Conservation (phyloP, 176 grass and related monocot genomes). For the Neostapfia colusana region DNA sequence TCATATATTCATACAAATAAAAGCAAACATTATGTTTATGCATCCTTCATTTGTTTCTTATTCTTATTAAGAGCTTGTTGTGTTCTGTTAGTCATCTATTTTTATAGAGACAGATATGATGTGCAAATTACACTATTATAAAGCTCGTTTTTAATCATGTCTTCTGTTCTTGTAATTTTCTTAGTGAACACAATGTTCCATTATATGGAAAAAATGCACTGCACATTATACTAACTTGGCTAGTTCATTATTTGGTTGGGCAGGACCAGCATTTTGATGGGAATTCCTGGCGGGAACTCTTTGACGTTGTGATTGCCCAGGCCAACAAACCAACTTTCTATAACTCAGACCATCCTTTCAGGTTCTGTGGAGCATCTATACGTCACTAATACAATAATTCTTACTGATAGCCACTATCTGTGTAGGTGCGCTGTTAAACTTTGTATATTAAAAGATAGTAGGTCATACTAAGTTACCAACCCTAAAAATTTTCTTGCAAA, state of each 20-base stretch:
- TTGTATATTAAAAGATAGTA: conserved; percentile 21
- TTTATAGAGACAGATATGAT: not conserved
- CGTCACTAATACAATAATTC: not conserved
- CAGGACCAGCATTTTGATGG: conserved; percentile 71
- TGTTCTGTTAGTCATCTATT: not conserved
- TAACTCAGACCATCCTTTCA: conserved; percentile 90
- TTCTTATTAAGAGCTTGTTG: conserved; percentile 9
- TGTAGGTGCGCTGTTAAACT: conserved; percentile 4
- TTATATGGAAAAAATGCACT: too few species aligned
- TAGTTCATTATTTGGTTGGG: conserved; percentile 35
- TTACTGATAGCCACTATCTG: conserved; percentile 15
- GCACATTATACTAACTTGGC: conserved; percentile 1
- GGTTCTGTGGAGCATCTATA: conserved; percentile 50
- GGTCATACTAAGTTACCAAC: not conserved
- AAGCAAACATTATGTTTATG: not conserved
- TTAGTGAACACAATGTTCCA: not conserved
- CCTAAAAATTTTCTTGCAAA: conserved; percentile 17
- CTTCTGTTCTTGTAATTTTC: not conserved
- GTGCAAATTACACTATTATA: not conserved
- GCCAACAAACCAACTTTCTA: conserved; percentile 97
- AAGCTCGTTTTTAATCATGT: not conserved
- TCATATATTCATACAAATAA: not conserved
- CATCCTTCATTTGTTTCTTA: conserved; percentile 3
- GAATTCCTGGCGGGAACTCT: conserved; percentile 93
- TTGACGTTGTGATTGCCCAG: conserved; percentile 97